These are phyloP conservation scores for Martiniozyma asiatica DNA, from an alignment of 1,139 yeast genomes.

Conservation along the genomic window DNA sequence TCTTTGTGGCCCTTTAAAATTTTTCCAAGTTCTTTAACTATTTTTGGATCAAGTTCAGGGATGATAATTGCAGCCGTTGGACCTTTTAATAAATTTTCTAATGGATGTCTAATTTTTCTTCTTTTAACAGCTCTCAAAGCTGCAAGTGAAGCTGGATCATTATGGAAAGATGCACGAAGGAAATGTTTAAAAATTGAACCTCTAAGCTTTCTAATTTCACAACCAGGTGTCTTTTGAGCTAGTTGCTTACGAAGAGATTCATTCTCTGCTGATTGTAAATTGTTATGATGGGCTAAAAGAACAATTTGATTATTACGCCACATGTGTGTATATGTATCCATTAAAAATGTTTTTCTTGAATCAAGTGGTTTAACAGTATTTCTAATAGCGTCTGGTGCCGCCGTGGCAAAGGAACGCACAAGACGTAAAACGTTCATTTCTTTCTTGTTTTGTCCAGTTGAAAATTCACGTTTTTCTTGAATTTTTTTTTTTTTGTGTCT, in stretches of 20 bases:
- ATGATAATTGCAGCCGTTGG: constrained; percentile 78
- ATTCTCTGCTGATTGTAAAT: constrained; percentile 60
- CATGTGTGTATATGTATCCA: constrained; percentile 66
- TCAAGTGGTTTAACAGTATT: constrained; percentile 38
- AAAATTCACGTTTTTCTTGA: too few species aligned
- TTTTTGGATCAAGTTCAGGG: constrained; percentile 56
- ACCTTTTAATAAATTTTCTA: constrained; percentile 60
- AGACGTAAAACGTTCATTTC: too few species aligned
- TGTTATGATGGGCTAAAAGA: constrained; percentile 74
- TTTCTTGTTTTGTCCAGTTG: too few species aligned
- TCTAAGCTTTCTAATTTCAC: constrained; percentile 50
- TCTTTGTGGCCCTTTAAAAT: constrained; percentile 55
- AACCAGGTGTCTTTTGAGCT: constrained; percentile 32
- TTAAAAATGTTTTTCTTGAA: constrained; percentile 72
- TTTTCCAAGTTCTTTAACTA: constrained; percentile 50
- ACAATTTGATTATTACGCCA: constrained; percentile 59
- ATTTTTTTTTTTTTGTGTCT: too few species aligned
- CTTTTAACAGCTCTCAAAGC: constrained; percentile 28
- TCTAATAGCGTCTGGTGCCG: constrained; percentile 21
- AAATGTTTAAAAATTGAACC: constrained; percentile 63
- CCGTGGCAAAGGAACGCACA: constrained; percentile 6
- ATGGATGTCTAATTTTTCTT: constrained; percentile 47
- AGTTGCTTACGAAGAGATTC: constrained; percentile 50
- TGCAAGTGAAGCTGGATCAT: constrained; percentile 64
- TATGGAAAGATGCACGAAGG: constrained; percentile 53